These are phyloP conservation scores for Entonaema liquescens DNA, from an alignment of 495 filamentous ascomycete genomes.

Conservation along the genomic window DNA sequence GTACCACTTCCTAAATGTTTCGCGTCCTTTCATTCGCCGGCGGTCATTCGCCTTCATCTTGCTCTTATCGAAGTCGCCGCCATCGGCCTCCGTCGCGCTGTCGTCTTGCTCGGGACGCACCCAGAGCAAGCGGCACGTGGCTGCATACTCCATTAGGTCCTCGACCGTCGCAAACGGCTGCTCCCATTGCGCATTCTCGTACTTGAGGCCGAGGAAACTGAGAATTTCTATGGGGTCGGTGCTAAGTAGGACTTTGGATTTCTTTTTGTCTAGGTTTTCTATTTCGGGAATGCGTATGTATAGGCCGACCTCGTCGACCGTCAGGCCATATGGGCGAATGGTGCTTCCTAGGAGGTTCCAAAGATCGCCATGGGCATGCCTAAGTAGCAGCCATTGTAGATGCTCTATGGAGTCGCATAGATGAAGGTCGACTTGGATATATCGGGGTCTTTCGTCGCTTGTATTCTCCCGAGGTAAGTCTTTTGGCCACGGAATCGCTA, in stretches of 20 bases:
- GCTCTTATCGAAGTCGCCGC: constrained; percentile 38
- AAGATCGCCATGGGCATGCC: constrained; percentile 70
- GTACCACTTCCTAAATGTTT: constrained; percentile 60
- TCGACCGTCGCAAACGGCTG: constrained; percentile 58
- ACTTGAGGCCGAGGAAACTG: constrained; percentile 65
- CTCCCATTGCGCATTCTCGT: constrained; percentile 48
- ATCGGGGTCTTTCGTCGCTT: constrained; percentile 32
- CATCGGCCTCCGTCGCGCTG: constrained; percentile 9
- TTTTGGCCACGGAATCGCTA: constrained; percentile 62
- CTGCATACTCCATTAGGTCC: constrained; percentile 64
- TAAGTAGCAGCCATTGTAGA: constrained; percentile 69
- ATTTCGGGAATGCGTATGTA: constrained; percentile 69
- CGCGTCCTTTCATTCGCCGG: constrained; percentile 55
- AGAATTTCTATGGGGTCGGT: constrained; percentile 60
- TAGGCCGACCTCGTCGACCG: constrained; percentile 66
- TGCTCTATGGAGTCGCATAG: constrained; percentile 53
- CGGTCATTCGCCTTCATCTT: constrained; percentile 63
- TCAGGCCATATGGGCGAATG: constrained; percentile 69
- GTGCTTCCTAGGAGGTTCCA: constrained; percentile 70
- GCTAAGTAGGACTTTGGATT: constrained; percentile 65
- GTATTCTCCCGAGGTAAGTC: constrained; percentile 13
- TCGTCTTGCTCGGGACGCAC: constrained; percentile 32
- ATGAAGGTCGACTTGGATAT: constrained; percentile 72
- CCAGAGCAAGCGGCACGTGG: constrained; percentile 63
- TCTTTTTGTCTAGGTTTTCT: constrained; percentile 63